Evolutionary conservation across 169 alveolate species (phyloP).

Genomic region (Amoebophrya sp.): DNA sequence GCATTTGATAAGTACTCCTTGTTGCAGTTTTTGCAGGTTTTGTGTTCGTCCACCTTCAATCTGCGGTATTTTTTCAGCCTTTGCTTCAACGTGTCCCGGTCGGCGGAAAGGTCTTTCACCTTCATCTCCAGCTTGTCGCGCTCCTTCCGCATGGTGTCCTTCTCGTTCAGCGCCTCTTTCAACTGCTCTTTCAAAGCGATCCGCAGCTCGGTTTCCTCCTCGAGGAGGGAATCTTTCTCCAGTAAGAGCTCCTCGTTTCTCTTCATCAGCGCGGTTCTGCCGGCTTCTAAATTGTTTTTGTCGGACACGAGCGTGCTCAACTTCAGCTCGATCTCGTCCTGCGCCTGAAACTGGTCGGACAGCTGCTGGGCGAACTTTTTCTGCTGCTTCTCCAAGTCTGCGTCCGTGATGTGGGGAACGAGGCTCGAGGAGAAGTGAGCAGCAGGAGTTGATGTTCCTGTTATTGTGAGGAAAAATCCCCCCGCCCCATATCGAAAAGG

Average conservation of each 20-base stretch:
- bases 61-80: slow-evolving; percentile 36
- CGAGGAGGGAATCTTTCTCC: background rate
- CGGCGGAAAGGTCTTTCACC: slow-evolving; percentile 38
- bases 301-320: background rate
- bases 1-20: slow-evolving; percentile 2
- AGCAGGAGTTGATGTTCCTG: too few relatives aligned
- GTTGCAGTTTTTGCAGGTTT: slow-evolving; percentile 40
- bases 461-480: too few relatives aligned
- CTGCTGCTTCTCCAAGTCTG: too few relatives aligned
- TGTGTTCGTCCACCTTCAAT: slow-evolving; percentile 40
- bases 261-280: background rate
- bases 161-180: background rate
- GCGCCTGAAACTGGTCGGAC: too few relatives aligned
- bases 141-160: background rate
- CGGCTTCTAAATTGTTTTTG: background rate
- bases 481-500: too few relatives aligned
- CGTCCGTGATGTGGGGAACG: too few relatives aligned
- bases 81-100: slow-evolving; percentile 47
- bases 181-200: background rate
- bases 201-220: background rate
- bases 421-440: too few relatives aligned
- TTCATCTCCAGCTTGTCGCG: background rate
- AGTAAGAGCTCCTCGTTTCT: background rate
- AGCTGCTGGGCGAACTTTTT: too few relatives aligned
- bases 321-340: too few relatives aligned